A percentile compares a stretch with the other conserved stretches of the same genome.
These are phyloP conservation scores for Diaporthe australafricana DNA, from an alignment of 2,329 filamentous ascomycete species.

Conservation along the genomic window DNA sequence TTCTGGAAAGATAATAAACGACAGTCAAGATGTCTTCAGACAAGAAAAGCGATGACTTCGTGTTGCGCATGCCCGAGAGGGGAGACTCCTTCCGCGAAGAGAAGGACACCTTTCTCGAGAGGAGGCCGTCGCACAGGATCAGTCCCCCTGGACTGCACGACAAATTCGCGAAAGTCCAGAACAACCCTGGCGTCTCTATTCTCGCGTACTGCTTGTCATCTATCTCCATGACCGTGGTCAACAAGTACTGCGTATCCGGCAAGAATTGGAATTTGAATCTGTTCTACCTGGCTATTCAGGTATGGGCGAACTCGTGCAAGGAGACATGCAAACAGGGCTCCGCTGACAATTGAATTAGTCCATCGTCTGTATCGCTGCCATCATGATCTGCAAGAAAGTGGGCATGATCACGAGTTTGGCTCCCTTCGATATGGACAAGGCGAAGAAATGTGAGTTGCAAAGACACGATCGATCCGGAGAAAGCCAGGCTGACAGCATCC, in stretches of 20 bases:
- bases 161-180: slow-evolving; percentile 67
- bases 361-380: slow-evolving; percentile 87
- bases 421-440: slow-evolving; percentile 87
- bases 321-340: neutral
- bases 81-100: slow-evolving; percentile 63
- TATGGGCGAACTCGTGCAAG: slow-evolving; percentile 57
- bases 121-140: slow-evolving; percentile 52
- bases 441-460: slow-evolving; percentile 82
- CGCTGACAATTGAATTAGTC: slow-evolving; percentile 66
- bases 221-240: slow-evolving; percentile 99
- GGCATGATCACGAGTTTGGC: slow-evolving; percentile 86
- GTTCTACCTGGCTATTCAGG: slow-evolving; percentile 92
- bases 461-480: neutral
- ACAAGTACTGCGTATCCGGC: slow-evolving; percentile 97
- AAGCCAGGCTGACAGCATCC: slow-evolving; percentile 34
- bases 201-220: slow-evolving; percentile 92
- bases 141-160: slow-evolving; percentile 49
- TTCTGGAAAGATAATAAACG: neutral
- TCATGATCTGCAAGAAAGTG: slow-evolving; percentile 82
- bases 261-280: slow-evolving; percentile 95
- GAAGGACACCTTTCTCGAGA: slow-evolving; percentile 63
- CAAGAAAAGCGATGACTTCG: slow-evolving; percentile 89
- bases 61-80: slow-evolving; percentile 76
- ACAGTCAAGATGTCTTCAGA: slow-evolving; percentile 74
- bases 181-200: slow-evolving; percentile 84